Evolutionary conservation across 257 asterid species (phyloP).

Genomic region (Solanum arcanum): DNA sequence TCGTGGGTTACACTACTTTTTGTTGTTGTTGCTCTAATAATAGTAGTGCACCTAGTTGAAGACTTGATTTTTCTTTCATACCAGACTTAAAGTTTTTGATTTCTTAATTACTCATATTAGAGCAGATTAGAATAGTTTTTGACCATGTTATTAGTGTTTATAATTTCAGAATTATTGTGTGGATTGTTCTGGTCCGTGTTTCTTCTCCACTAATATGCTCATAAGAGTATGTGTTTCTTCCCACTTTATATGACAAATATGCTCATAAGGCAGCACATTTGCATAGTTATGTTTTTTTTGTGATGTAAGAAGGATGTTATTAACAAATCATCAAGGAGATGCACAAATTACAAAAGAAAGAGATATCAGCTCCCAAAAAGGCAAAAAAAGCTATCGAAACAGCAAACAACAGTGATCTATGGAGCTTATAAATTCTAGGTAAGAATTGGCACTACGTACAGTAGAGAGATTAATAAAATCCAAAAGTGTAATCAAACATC

Average conservation of each 20-base stretch:
- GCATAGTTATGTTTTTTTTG: background rate
- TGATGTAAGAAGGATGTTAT: too few relatives aligned
- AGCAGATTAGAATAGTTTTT: background rate
- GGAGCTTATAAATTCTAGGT: too few relatives aligned
- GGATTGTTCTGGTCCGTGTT: background rate
- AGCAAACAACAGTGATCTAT: too few relatives aligned
- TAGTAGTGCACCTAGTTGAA: background rate
- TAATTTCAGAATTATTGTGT: background rate
- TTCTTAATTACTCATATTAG: background rate
- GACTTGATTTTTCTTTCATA: background rate
- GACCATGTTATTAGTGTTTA: background rate
- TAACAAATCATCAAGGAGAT: too few relatives aligned
- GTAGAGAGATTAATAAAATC: too few relatives aligned
- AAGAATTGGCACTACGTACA: too few relatives aligned
- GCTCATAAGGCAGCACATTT: background rate
- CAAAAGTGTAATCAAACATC: too few relatives aligned
- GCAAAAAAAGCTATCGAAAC: too few relatives aligned
- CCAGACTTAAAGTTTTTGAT: background rate
- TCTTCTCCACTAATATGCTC: background rate
- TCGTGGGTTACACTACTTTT: background rate
- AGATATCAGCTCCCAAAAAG: too few relatives aligned
- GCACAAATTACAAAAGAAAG: too few relatives aligned
- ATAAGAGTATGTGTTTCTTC: background rate
- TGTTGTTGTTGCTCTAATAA: too few relatives aligned
- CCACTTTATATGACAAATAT: too few relatives aligned